Conservation (phyloP, 2,329 filamentous ascomycete species). For the Fusarium praegraminearum region DNA sequence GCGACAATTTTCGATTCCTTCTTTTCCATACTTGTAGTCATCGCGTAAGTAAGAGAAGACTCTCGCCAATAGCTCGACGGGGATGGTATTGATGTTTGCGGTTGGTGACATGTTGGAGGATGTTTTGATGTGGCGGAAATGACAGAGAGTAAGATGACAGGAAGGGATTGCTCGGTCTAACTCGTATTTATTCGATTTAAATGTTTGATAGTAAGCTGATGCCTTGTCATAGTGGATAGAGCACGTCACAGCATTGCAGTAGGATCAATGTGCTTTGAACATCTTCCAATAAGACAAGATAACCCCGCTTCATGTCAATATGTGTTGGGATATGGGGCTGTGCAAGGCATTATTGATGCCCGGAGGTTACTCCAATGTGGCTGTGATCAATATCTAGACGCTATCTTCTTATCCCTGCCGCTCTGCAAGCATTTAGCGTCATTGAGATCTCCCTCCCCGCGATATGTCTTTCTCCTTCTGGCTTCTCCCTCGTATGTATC, state of each 20-base stretch:
- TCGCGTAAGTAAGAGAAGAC: background rate
- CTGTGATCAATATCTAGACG: background rate
- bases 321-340: background rate
- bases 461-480: background rate
- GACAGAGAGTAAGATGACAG: rapidly evolving
- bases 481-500: background rate
- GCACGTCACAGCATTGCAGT: background rate
- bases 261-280: background rate
- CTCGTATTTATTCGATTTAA: background rate
- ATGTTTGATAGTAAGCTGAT: background rate
- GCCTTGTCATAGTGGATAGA: background rate
- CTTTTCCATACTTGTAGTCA: background rate
- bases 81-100: background rate
- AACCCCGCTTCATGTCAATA: background rate
- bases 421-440: background rate
- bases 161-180: rapidly evolving
- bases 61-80: background rate
- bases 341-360: background rate
- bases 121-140: background rate
- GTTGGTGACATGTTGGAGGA: background rate
- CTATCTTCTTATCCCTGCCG: background rate
- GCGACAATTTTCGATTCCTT: constrained; percentile 1
- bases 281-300: background rate
- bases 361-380: background rate
- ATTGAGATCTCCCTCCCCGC: rapidly evolving